Base-by-base conservation (phyloP, 352 stramenopile species). In the Phytophthora nicotianae region DNA sequence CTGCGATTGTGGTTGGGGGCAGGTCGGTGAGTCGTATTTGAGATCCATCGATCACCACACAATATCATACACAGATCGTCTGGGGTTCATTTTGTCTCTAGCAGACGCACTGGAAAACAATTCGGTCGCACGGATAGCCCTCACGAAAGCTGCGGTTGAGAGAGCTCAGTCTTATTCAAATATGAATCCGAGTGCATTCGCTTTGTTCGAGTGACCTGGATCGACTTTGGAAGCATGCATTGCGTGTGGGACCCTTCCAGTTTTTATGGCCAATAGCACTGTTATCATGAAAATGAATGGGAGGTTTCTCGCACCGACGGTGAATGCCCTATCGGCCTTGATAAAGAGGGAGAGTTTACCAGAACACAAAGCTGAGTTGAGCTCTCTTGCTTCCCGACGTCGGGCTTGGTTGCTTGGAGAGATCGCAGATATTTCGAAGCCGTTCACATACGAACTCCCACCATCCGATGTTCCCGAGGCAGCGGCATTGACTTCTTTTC, bases 351-450 rank as follows among this genome's bases (percentile, higher is more conserved):
- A n/a, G 14, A 46, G 47, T 9, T 32, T 27, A 50, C 17, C 38
- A 24, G 24, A 24, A 2, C 29, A 64, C 45, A 26, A 32, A 33
- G 20, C 16, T 37, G 13, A 45, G 13, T 23, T 55, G 29, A 26
- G 11, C 8, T 57, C 37, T 45, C 26, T 57, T 43, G 47, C 37
- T n/a, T 37, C 32, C 23, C 14, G 16, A 10, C 48, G 56, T 5
- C 47, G 40, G 38, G 11, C 23, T n/a, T 64, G 56, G 56, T 26
- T 64, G 19, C 13, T 17, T 51, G 20, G 27, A 13, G 47, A 64
- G 40, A 47, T 64, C 16, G 40, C 27, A 37, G 27, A 52, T 0
- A 52, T 58, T 29, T 26, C 40, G 3, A 40, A 33, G 20, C 37
- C 56, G 13, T 64, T 64, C 14, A 35, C 29, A 3, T 35, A 35